phyloP scores from a whole-genome alignment of 768 basidiomycete species.

The Termitomyces sp. region DNA sequence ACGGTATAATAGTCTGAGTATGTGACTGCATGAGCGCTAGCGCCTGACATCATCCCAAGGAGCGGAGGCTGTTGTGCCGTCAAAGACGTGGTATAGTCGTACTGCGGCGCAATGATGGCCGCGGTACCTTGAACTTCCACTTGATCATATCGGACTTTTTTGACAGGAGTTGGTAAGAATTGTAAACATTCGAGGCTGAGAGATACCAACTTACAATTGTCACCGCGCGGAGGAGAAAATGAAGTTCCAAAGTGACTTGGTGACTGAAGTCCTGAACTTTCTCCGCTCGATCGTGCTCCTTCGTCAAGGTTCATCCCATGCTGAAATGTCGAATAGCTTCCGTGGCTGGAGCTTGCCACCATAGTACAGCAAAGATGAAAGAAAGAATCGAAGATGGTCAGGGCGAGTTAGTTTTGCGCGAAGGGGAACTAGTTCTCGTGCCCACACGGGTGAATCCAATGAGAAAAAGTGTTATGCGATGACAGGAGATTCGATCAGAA shows the following conservation, averaged over 20 bases:
- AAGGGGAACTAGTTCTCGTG: conserved; percentile 37
- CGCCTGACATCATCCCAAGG: conserved; percentile 40
- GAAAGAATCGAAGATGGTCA: conserved; percentile 18
- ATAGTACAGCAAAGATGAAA: conserved; percentile 36
- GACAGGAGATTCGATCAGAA: conserved; percentile 33
- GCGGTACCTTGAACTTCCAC: conserved; percentile 46
- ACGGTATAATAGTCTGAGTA: conserved; percentile 40
- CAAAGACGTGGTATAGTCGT: conserved; percentile 44
- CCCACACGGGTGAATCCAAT: conserved; percentile 38
- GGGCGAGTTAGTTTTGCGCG: conserved; percentile 39
- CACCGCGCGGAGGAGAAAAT: conserved; percentile 42
- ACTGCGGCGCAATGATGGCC: conserved; percentile 46
- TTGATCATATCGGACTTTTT: conserved; percentile 70
- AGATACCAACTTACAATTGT: conserved; percentile 57
- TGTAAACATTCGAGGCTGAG: conserved; percentile 28
- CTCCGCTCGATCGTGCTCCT: conserved; percentile 69
- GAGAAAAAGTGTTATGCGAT: conserved; percentile 29
- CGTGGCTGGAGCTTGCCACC: conserved; percentile 54
- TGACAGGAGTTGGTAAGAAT: conserved; percentile 33
- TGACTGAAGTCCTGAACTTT: conserved; percentile 72
- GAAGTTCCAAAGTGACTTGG: conserved; percentile 53
- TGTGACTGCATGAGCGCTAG: conserved; percentile 35
- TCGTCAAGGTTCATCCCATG: conserved; percentile 54
- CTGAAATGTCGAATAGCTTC: conserved; percentile 57
- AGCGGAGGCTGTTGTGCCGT: conserved; percentile 46